A percentile compares a stretch with the other conserved stretches of the same genome.
Evolutionary conservation across 257 asterid genomes (phyloP).

Genomic region (Thymus mandschuricus): DNA sequence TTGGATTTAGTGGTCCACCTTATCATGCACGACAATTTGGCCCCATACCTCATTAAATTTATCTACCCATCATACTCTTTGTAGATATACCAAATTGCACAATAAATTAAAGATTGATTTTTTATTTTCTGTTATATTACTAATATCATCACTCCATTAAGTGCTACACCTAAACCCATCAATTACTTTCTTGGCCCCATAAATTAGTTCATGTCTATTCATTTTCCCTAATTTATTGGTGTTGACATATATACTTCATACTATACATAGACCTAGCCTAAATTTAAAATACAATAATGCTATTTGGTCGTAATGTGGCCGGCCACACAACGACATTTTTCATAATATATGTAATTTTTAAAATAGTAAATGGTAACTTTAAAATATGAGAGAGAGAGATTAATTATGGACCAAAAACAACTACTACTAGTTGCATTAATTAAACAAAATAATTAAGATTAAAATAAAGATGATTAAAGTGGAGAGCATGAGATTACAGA

Average conservation of each 20-base stretch:
- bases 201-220: conserved; percentile 3
- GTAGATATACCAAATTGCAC: conserved; percentile 5
- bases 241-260: background rate
- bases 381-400: too few relatives aligned
- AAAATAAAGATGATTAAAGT: conserved; percentile 14
- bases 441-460: background rate
- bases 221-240: background rate
- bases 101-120: conserved; percentile 12
- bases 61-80: conserved; percentile 2
- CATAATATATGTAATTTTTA: too few relatives aligned
- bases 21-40: background rate
- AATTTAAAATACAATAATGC: too few relatives aligned
- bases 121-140: background rate
- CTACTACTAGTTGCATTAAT: background rate
- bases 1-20: conserved; percentile 32
- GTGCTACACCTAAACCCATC: conserved; percentile 6
- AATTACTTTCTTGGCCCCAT: background rate
- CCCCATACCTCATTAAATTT: conserved; percentile 24
- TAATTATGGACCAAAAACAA: background rate
- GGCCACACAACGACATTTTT: too few relatives aligned
- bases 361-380: too few relatives aligned
- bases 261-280: too few relatives aligned
- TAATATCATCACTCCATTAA: background rate
- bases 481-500: conserved; percentile 33
- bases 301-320: too few relatives aligned